Base-by-base conservation (phyloP, 2,329 filamentous ascomycete genomes). In the Neofusicoccum kwambonambiense region DNA sequence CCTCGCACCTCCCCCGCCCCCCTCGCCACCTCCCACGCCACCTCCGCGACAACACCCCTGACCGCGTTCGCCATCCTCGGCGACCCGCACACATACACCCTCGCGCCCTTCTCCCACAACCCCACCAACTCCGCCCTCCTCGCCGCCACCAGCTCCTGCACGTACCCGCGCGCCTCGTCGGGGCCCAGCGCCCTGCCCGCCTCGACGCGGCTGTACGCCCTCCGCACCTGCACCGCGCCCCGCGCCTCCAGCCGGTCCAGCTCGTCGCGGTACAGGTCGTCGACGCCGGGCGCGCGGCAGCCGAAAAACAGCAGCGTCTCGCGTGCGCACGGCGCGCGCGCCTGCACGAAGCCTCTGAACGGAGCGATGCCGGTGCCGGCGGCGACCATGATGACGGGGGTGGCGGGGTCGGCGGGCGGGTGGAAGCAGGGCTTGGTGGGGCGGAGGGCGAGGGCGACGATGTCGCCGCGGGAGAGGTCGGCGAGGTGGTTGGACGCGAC, bases 231-330 rank as follows among this genome's bases (percentile, higher is more conserved):
- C 0, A 92, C 87, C 0, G 83, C 87, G 2, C 89, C 89, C 0
- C 80, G 71, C 0, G 72, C 67, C 70, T 87, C 82, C 90, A 89
- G 92, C 7, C 71, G 73, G 13, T 82, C 80, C 3, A 90, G 75
- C 67, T 87, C 84, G 0, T 84, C 82, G 0, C 81, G 76, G 75
- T 91, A 91, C 0, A 91, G 71, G 47, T 86, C 81, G 68, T 91
- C 89, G 11, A 77, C 73, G 0, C 79, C 80, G 0, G 83, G 82
- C 4, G 78, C 72, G 13, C 85, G 84, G 72, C 87, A 90, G 4
- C 89, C 89, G 69, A 86, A 83, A 78, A 89, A 90, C 1, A 91
- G 79, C n/a, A 90, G 67, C 0, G 87, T 86, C 0, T 84, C 85
- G n/a, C n/a, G n/a, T n/a, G n/a, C n/a, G n/a, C n/a, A 2, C 19